Evolutionary conservation across 2,329 filamentous ascomycete species (phyloP), one percentile per base, ranked within the genome.

Genomic region (Colletotrichum camelliae): DNA sequence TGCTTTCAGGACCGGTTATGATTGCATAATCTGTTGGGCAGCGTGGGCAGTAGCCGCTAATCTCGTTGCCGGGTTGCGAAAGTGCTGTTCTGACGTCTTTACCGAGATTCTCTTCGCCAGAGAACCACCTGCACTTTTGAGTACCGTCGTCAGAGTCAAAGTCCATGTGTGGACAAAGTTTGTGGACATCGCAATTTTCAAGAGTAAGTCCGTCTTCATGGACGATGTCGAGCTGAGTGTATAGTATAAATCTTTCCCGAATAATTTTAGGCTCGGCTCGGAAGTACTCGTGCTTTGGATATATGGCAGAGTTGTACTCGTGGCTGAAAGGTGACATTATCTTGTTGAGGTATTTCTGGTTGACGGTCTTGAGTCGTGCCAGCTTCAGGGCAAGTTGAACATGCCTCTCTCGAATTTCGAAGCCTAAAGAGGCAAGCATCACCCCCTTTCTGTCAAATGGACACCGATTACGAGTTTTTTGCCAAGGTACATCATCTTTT

Each of bases 11-110:
- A 2, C 13, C 13, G 7, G 6, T 6, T 2, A 24, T 35, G 13
- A 68, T 60, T 7, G 66, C n/a, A 60, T 68, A 60, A 27, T 68
- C 66, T 5, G 29, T 58, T 58, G 43, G 43, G 24, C 66, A 68
- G 18, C 66, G 13, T 27, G 29, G 18, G 12, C 66, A 68, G 10
- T 68, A 8, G 18, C 66, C 66, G 4, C 4, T 16, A 5, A 68
- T 58, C 12, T 68, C 66, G 16, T 58, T 33, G 8, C n/a, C 13
- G 29, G 4, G 31, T 3, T 24, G 29, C 5, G 29, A 21, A 31
- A 68, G 21, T 60, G 66, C 66, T 12, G 27, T 9, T 29, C 21
- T 33, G 16, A 68, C n/a, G 33, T 68, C 66, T 8, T 1, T 67
- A 21, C 8, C 3, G 15, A 67, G 7, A 39, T 68, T 27, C 5